Conservation (phyloP, 371 early-diverging fungal species). For the Actinomortierella ambigua region DNA sequence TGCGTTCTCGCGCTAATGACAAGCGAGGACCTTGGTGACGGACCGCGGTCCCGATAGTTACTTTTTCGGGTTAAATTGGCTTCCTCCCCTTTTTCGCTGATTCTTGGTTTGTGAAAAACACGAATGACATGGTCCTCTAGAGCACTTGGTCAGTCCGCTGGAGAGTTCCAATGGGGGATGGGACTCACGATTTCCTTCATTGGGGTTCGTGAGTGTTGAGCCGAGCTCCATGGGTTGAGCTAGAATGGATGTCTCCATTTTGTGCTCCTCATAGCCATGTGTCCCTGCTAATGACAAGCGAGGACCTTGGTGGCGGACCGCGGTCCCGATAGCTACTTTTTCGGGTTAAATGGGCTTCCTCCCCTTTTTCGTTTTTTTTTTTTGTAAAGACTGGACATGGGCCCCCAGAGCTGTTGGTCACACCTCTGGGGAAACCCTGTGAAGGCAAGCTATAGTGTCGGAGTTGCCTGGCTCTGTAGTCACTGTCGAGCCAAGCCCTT, state of each 20-base stretch:
- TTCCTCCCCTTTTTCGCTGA: no score
- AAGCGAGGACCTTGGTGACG: no score
- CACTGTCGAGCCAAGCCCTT: conserved; percentile 3
- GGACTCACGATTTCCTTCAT: no score
- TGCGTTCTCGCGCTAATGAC: no score
- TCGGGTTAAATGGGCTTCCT: conserved; percentile 3
- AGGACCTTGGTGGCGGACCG: conserved; percentile 1
- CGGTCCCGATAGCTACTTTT: conserved; percentile 3
- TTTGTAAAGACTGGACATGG: conserved; percentile 3
- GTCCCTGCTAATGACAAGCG: background rate
- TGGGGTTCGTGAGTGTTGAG: conserved; percentile 4
- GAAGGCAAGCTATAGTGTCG: conserved; percentile 2
- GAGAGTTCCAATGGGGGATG: no score
- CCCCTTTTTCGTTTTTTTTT: background rate
- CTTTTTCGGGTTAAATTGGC: no score
- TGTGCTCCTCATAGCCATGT: background rate
- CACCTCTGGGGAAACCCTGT: conserved; percentile 1
- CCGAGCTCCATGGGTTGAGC: conserved; percentile 4
- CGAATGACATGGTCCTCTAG: no score
- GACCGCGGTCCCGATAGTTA: no score
- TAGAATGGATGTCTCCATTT: background rate
- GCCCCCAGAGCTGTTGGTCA: conserved; percentile 5
- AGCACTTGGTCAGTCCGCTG: no score
- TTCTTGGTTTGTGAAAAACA: no score
- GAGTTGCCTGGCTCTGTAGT: conserved; percentile 1